Base-by-base conservation (phyloP, 192 early-diverging fungal species). In the Geranomyces variabilis region DNA sequence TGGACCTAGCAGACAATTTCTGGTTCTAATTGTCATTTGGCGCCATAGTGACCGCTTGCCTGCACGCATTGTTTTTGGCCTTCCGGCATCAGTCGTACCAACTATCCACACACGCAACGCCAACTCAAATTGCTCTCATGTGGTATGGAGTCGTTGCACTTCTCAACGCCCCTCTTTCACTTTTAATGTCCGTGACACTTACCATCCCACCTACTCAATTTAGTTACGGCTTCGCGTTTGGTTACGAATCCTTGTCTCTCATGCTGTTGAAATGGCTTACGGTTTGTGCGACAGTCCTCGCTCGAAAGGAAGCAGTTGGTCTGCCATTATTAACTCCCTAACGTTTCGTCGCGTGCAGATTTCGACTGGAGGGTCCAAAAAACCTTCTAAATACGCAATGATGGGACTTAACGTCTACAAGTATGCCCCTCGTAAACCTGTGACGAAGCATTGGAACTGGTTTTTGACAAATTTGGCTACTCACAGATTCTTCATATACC, bases 241-340 rank as follows among this genome's bases (percentile, higher is more conserved):
- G 63, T 13, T 65, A 65, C 36, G 63, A 65, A 30, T 44, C 63
- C 22, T 47, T 65, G 43, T 41, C 63, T 21, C 34, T 65, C 41
- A 65, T 65, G 63, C 30, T 65, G 7, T 31, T 46, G 44, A 65
- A 65, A 47, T 65, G 63, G 63, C 43, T 65, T 10, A 65, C 63
- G 19, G 63, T 65, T 65, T 30, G 13, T 30, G 31, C 36, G 36
- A 3, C 3, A 3, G 10, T 41, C 10, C 36, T 41, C 10, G 10
- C 36, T 3, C 36, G 10, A 41, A 41, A 41, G 10, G 3, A 3
- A 41, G 36, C 10, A 10, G 36, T 41, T 41, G 3, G 36, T 7
- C 10, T 41, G 36, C 3, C 36, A 7, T 41, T 41, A 7, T 41
- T 41, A 10, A 10, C 5, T 3, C 36, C 36, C 36, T 7, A 41